phyloP scores from a whole-genome alignment of 108 stramenopile species.

The Cyclostephanos tholiformis region DNA sequence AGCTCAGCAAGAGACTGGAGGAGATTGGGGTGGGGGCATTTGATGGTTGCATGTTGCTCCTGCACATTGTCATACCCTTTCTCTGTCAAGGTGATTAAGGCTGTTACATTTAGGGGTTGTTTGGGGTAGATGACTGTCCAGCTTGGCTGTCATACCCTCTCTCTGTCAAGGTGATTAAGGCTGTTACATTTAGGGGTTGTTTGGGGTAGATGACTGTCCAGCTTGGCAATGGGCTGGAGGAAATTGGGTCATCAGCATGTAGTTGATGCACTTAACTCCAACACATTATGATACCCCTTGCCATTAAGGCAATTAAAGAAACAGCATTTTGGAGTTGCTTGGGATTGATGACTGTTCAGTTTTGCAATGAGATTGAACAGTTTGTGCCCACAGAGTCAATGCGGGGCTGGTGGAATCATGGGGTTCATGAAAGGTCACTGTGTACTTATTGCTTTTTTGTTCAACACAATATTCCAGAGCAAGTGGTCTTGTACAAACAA shows the following conservation, averaged over 20 bases:
- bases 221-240: not conserved
- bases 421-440: not conserved
- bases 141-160: not conserved
- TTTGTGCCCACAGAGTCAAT: not conserved
- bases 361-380: conserved; percentile 3
- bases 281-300: not conserved
- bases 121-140: not conserved
- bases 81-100: not conserved
- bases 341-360: not conserved
- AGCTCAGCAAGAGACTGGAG: not conserved
- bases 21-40: not conserved
- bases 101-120: not conserved
- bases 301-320: not conserved
- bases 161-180: conserved; percentile 2
- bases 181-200: not conserved
- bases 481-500: not conserved
- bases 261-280: not conserved
- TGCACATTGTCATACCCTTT: not conserved
- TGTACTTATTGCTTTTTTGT: not conserved
- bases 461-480: not conserved
- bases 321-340: not conserved
- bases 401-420: not conserved
- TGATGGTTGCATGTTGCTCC: not conserved
- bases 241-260: not conserved
- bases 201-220: not conserved